Evolutionary conservation across 257 asterid genomes (phyloP).

Genomic region (Hygrophila difformis): DNA sequence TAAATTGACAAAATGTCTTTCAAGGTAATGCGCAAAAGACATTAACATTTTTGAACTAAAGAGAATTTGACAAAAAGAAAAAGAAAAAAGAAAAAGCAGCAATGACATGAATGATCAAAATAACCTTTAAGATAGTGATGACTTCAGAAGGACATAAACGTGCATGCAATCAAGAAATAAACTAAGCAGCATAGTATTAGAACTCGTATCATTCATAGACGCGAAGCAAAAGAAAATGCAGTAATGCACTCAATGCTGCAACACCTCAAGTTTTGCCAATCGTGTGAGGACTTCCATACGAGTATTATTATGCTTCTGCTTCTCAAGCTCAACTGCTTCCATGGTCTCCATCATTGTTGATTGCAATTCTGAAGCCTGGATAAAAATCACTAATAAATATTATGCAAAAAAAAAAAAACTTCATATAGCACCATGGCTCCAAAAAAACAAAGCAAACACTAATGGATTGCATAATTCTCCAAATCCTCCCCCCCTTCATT

Average conservation of each 20-base stretch:
- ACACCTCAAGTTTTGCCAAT: constrained; percentile 77
- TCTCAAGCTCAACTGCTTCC: constrained; percentile 95
- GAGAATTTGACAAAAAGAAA: background rate
- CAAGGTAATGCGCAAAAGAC: no score
- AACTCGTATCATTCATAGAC: constrained; percentile 3
- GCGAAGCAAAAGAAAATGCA: constrained; percentile 12
- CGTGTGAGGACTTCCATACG: constrained; percentile 84
- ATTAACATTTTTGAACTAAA: background rate
- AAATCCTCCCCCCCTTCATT: no score
- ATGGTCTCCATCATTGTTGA: constrained; percentile 84
- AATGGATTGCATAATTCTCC: no score
- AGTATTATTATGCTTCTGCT: constrained; percentile 87
- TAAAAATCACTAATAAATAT: constrained; percentile 7
- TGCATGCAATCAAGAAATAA: no score
- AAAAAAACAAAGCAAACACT: no score
- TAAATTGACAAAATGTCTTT: no score
- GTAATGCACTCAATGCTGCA: constrained; percentile 8
- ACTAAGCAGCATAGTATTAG: background rate
- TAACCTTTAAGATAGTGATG: no score
- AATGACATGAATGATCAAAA: no score
- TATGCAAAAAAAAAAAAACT: no score
- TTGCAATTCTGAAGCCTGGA: constrained; percentile 88
- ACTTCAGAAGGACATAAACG: no score
- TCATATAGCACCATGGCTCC: no score
- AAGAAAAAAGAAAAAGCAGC: no score